These are phyloP conservation scores for Trichosanthes truncata DNA, from an alignment of 306 rosid genomes.

Conservation along the genomic window DNA sequence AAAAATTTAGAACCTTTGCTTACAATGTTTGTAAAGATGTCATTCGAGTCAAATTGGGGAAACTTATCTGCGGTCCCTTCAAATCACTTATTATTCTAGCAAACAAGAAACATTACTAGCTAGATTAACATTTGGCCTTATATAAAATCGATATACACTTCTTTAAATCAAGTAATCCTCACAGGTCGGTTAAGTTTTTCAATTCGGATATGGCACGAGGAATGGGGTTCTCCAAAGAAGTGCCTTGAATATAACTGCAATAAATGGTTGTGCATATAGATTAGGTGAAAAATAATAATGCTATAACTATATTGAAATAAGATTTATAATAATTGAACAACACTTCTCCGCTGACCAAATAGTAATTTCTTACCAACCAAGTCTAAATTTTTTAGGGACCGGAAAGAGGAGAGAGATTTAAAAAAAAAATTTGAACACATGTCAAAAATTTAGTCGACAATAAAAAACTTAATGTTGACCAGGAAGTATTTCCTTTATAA, in stretches of 20 bases:
- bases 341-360: too few species aligned
- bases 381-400: too few species aligned
- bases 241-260: conserved; percentile 63
- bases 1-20: conserved; percentile 15
- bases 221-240: conserved; percentile 64
- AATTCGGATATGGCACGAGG: conserved; percentile 38
- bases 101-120: conserved; percentile 7
- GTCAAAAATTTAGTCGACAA: too few species aligned
- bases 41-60: conserved; percentile 42
- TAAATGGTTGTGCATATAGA: background rate
- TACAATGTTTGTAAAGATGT: conserved; percentile 26
- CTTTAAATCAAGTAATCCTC: conserved; percentile 16
- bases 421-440: too few species aligned
- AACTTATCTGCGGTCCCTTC: conserved; percentile 31
- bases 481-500: too few species aligned
- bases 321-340: too few species aligned
- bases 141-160: conserved; percentile 1
- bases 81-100: conserved; percentile 71
- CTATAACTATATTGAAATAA: too few species aligned
- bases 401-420: too few species aligned
- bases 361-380: too few species aligned
- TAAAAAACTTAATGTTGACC: too few species aligned
- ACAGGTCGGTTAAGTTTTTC: conserved; percentile 31
- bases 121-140: background rate
- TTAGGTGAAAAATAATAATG: background rate